Conservation (phyloP, 306 rosid genomes). For the Benincasa hispida region DNA sequence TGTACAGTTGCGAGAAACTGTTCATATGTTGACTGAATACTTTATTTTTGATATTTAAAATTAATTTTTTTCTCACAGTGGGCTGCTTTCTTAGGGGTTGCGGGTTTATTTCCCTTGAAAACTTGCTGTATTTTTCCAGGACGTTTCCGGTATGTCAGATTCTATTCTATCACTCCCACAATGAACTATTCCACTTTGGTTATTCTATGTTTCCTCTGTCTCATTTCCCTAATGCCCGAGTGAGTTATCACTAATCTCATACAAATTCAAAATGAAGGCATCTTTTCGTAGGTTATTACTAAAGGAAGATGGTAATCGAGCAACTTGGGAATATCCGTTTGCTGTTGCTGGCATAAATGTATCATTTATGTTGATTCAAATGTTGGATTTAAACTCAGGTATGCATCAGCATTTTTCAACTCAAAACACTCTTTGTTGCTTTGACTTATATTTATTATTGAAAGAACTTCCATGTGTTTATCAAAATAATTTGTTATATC, state of each 20-base stretch:
- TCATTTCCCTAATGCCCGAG: conserved; percentile 14
- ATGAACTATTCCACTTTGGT: background rate
- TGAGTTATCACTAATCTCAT: conserved; percentile 47
- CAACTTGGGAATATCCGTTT: conserved; percentile 96
- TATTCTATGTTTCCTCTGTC: background rate
- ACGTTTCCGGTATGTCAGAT: conserved; percentile 61
- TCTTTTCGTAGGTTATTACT: conserved; percentile 78
- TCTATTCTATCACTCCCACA: conserved; percentile 4
- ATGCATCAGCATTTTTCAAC: conserved; percentile 1
- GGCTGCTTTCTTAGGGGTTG: conserved; percentile 73
- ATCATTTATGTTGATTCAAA: conserved; percentile 76
- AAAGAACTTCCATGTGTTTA: background rate
- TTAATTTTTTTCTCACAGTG: conserved; percentile 27
- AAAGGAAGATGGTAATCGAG: conserved; percentile 73
- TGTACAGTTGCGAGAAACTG: background rate
- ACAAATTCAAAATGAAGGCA: conserved; percentile 75
- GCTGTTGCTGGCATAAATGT: conserved; percentile 92
- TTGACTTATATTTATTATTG: background rate
- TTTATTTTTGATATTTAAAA: conserved; percentile 13
- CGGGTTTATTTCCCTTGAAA: conserved; percentile 82
- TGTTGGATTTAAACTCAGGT: conserved; percentile 84
- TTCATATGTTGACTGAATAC: background rate
- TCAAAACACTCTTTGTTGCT: background rate
- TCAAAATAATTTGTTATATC: background rate
- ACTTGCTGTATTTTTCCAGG: conserved; percentile 68